Evolutionary conservation across 2,329 filamentous ascomycete species (phyloP), one percentile per base, ranked within the genome.

Genomic region (Alternaria gansuensis): DNA sequence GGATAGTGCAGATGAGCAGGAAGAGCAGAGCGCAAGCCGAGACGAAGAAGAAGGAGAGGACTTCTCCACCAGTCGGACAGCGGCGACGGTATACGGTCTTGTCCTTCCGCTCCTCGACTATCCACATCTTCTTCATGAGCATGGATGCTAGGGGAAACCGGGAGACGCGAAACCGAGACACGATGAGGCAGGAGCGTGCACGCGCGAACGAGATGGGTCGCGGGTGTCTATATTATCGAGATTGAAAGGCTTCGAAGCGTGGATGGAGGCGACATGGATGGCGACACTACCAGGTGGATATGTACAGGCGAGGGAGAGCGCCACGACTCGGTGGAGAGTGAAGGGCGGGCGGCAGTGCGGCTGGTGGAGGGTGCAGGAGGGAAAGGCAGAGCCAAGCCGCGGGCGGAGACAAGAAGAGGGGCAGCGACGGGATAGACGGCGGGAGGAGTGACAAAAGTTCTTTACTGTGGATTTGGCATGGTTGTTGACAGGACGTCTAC

Each of bases 1-100:
- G 57, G 43, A 75, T 74, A 49, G 69, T 68, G 65, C 69, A 74
- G 49, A 74, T 57, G 55, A 75, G 65, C 45, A 74, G 59, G 63
- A 75, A 64, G 54, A 74, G 63, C 51, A 74, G 58, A 48, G 68
- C 66, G 64, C 68, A 69, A 36, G 68, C 63, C 17, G 67, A 66
- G 41, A 73, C 48, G 63, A 72, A 67, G 62, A 75, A 68, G 58
- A 69, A 68, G 34, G 67, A 66, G 17, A 75, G 64, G 45, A 66
- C 63, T 51, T 74, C 71, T 17, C 63, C 58, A 26, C 57, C 63
- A 28, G 67, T 65, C 31, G 62, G 62, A 59, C 65, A 71, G 31
- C 69, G 72, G 39, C 72, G 70, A 37, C 71, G 67, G 52, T 73
- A 68, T 23, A 72, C 62, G 57, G 70, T 72, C 53, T 64, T 70